Conservation (phyloP, 768 basidiomycete genomes). For the Gyrodon lividus region DNA sequence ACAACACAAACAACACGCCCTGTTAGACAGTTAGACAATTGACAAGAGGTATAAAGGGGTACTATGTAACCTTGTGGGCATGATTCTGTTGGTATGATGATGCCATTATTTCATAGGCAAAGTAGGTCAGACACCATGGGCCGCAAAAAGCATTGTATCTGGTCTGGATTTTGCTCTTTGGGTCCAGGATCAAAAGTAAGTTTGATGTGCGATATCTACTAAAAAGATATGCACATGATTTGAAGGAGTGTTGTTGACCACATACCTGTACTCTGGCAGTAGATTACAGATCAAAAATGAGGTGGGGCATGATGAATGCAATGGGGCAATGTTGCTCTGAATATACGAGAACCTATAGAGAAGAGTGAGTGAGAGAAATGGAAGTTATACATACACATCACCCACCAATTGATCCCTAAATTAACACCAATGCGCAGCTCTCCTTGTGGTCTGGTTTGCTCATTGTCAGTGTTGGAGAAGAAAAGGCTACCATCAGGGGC, state of each 20-base stretch:
- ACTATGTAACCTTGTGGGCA: constrained; percentile 19
- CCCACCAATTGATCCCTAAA: constrained; percentile 33
- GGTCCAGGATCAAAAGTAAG: constrained; percentile 27
- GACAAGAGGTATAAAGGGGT: background rate
- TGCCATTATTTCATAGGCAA: constrained; percentile 24
- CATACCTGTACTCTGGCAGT: constrained; percentile 24
- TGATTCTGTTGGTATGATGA: constrained; percentile 18
- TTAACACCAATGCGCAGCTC: constrained; percentile 32
- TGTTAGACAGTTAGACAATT: background rate
- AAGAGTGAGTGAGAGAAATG: background rate
- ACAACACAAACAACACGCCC: constrained; percentile 30
- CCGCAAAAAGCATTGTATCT: constrained; percentile 26
- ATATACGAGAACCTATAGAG: constrained; percentile 35
- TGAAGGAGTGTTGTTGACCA: background rate
- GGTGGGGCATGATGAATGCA: constrained; percentile 34
- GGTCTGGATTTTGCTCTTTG: constrained; percentile 26
- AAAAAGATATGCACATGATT: background rate
- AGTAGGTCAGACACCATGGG: constrained; percentile 30
- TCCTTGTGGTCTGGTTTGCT: constrained; percentile 11
- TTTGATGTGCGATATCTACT: constrained; percentile 27
- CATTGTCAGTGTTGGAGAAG: constrained; percentile 19
- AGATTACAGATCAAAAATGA: constrained; percentile 36
- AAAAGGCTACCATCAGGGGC: constrained; percentile 19
- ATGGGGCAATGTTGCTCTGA: constrained; percentile 34
- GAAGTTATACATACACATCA: no score